Evolutionary conservation across 306 rosid species (phyloP).

Genomic region (Malus domestica): DNA sequence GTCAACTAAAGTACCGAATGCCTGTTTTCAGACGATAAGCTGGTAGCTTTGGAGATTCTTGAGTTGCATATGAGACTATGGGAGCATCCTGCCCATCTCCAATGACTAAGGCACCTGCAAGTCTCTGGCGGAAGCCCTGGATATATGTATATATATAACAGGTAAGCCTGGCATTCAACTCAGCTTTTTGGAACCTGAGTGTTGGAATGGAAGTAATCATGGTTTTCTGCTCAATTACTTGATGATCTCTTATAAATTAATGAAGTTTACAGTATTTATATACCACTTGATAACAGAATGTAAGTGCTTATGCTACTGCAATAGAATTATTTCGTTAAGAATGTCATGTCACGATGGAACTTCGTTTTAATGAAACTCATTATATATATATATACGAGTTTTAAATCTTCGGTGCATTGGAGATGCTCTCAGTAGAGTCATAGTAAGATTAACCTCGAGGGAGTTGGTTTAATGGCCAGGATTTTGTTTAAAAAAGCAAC

Average conservation of each 20-base stretch:
- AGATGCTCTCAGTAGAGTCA: background rate
- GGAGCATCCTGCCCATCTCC: background rate
- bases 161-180: constrained; percentile 22
- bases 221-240: constrained; percentile 3
- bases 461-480: background rate
- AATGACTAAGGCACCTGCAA: constrained; percentile 2
- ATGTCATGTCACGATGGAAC: background rate
- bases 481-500: background rate
- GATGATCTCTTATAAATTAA: background rate
- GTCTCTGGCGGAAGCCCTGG: background rate
- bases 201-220: constrained; percentile 14
- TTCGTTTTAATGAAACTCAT: background rate
- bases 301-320: background rate
- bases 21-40: background rate
- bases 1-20: constrained; percentile 3
- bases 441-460: background rate
- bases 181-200: constrained; percentile 37
- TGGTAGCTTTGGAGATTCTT: constrained; percentile 9
- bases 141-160: background rate
- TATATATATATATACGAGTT: background rate
- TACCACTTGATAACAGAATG: background rate
- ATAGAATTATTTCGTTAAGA: background rate
- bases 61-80: background rate
- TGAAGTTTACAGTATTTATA: background rate
- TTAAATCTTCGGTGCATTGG: background rate